These are phyloP conservation scores for Scutellaria baicalensis DNA, from an alignment of 257 asterid species.

Conservation along the genomic window DNA sequence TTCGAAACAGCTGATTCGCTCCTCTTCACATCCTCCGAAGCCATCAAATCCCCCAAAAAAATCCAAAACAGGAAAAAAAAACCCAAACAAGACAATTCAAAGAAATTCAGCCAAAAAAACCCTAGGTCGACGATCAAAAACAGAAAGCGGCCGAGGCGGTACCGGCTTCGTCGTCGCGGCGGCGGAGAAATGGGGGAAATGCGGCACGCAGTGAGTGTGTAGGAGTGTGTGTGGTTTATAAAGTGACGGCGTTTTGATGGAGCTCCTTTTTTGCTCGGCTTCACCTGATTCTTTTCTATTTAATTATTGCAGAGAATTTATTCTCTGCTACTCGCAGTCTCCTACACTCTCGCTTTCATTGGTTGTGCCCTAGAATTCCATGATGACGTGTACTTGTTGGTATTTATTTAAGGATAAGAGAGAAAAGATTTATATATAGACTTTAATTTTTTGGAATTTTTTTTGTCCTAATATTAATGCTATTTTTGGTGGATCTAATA, in stretches of 20 bases:
- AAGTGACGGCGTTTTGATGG: constrained; percentile 27
- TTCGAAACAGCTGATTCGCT: constrained; percentile 84
- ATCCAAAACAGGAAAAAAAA: background rate
- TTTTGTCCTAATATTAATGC: too few species aligned
- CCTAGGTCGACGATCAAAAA: constrained; percentile 19
- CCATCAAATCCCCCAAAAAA: constrained; percentile 42
- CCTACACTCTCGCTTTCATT: background rate
- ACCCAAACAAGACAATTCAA: background rate
- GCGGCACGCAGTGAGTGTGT: constrained; percentile 28
- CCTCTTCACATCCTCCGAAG: constrained; percentile 93
- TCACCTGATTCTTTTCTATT: constrained; percentile 19
- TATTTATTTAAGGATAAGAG: too few species aligned
- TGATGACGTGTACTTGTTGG: too few species aligned
- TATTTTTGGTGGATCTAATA: too few species aligned
- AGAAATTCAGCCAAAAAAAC: background rate
- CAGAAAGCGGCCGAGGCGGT: background rate
- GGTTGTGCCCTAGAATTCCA: constrained; percentile 3
- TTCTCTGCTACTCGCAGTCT: background rate
- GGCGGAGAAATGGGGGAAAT: constrained; percentile 8
- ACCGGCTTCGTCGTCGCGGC: constrained; percentile 3
- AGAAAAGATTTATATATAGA: too few species aligned
- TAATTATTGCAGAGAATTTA: background rate
- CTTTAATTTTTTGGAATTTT: too few species aligned
- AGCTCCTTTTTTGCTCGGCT: background rate
- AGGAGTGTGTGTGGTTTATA: constrained; percentile 14